Evolutionary conservation across 352 stramenopile genomes (phyloP), one percentile per base, ranked within the genome.

Genomic region (Phytopythium delawarense): DNA sequence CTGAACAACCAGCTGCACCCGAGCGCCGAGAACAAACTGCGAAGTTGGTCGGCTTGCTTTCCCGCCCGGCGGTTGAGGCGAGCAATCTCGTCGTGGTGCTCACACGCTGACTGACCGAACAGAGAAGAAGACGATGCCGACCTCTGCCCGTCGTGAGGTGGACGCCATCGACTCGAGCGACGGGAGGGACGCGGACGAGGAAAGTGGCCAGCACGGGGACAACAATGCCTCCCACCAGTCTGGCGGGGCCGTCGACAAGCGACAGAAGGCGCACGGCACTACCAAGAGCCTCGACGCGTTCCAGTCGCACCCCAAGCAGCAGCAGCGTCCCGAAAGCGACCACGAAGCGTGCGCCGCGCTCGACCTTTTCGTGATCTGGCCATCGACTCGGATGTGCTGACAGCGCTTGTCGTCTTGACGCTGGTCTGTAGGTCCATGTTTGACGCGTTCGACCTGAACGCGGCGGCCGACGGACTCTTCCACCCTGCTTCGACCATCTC

Each of bases 1-100:
- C 57, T 94, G 11, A 92, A 81, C 23, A 93, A 91, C 51, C 84
- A 94, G 42, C 63, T 93, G 45, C 74, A 89, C 44, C 77, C 83
- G 34, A 66, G 71, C 8, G 71, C 73, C 3, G 83, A 92, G 54
- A 66, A 81, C 59, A 92, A 92, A 67, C 66, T 92, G 42, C 70
- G 75, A 69, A 83, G 85, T 94, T 44, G 30, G 77, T 76, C 18
- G 51, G 37, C 45, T 46, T 35, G 44, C 45, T 37, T n/a, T 49
- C 12, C 28, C 20, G 15, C 44, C 7, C 7, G 18, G 23, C 20
- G 21, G 21, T 39, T 13, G 6, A 13, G 13, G 13, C 42, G 25
- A 28, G 28, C 20, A 20, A 42, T 8, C 18, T 8, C 8, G 13
- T 48, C 25, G 7, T 52, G 13, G 12, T 63, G 50, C 15, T 62